phyloP scores from a whole-genome alignment of 148 eudicot genomes.

The Pharnaceum exiguum region DNA sequence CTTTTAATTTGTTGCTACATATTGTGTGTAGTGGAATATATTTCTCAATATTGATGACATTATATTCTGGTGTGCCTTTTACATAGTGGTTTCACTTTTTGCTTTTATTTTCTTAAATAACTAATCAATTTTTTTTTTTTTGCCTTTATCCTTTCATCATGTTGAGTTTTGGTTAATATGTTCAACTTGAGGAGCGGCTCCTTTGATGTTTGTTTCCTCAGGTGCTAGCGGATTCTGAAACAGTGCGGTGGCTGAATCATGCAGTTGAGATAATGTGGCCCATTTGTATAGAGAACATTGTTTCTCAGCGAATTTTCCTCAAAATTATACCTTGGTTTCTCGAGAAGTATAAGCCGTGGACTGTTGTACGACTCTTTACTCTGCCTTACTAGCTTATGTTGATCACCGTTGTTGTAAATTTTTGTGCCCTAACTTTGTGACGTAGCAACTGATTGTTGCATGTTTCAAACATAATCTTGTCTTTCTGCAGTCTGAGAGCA shows the following conservation, averaged over 20 bases:
- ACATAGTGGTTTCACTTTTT: too few species aligned
- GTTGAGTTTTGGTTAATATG: neutral
- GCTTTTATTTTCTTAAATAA: too few species aligned
- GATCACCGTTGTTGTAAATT: neutral
- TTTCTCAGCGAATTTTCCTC: conserved; percentile 83
- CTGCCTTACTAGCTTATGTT: neutral
- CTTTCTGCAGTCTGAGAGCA: too few species aligned
- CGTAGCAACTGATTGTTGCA: too few species aligned
- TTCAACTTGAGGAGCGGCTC: neutral
- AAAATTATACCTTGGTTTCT: conserved; percentile 96
- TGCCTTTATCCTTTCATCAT: too few species aligned
- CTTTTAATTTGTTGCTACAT: too few species aligned
- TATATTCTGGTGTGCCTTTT: too few species aligned
- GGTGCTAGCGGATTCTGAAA: conserved; percentile 83
- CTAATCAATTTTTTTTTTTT: too few species aligned
- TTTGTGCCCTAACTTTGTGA: too few species aligned
- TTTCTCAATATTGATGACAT: too few species aligned
- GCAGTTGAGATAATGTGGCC: conserved; percentile 87
- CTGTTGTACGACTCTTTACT: conserved; percentile 55
- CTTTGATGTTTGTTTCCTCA: conserved; percentile 20
- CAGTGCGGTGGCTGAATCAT: conserved; percentile 89
- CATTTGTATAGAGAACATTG: conserved; percentile 77
- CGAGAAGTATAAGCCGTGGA: conserved; percentile 96
- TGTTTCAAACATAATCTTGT: too few species aligned
- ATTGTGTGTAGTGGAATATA: too few species aligned